These are phyloP conservation scores for Eucalyptus guilfoylei DNA, from an alignment of 345 rosid species.

Conservation along the genomic window DNA sequence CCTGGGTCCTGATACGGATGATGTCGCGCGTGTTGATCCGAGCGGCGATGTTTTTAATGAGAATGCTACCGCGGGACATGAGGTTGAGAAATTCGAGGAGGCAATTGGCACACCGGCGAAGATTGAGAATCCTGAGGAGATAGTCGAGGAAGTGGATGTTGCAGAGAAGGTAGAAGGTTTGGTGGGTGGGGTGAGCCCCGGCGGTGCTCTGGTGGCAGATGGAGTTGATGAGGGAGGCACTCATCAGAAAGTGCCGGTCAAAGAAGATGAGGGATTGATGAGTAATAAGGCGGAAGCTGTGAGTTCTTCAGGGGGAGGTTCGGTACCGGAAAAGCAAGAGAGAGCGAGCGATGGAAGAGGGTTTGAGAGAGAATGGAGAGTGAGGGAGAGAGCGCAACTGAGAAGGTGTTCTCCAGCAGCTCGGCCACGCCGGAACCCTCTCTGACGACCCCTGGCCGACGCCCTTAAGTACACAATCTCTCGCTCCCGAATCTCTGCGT, in stretches of 20 bases:
- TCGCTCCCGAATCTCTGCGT: no score
- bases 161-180: constrained; percentile 9
- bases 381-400: no score
- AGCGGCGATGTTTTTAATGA: neutral
- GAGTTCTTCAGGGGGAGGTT: neutral
- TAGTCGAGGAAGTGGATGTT: neutral
- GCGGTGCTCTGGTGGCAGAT: constrained; percentile 9
- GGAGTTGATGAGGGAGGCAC: constrained; percentile 38
- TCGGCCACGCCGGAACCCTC: no score
- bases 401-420: no score
- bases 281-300: neutral
- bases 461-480: rapidly evolving
- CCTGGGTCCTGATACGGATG: neutral
- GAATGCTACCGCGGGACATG: constrained; percentile 11
- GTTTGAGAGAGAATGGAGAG: no score
- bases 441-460: no score
- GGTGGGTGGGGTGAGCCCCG: constrained; percentile 4
- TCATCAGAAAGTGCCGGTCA: neutral
- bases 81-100: constrained; percentile 27
- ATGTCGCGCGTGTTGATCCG: neutral
- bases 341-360: no score
- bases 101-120: no score
- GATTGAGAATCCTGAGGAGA: no score
- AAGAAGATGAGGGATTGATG: neutral
- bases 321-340: no score